Evolutionary conservation across 2,329 filamentous ascomycete species (phyloP).

Genomic region (Dactylellina sp.): DNA sequence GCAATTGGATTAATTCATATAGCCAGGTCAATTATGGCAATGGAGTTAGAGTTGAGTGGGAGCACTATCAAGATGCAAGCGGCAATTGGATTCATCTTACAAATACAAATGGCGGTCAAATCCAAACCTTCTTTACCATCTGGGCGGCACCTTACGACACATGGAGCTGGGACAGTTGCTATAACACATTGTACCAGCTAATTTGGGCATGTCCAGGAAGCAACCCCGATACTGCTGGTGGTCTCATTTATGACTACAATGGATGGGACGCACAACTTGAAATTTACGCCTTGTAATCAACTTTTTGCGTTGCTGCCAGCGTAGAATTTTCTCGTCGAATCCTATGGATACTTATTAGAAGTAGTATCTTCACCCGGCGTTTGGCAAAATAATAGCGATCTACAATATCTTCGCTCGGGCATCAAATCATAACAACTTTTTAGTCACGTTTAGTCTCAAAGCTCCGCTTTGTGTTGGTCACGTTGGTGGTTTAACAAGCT

Average conservation of each 20-base stretch:
- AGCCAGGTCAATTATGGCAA: constrained; percentile 9
- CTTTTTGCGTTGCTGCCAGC: too few species aligned
- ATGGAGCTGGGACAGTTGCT: constrained; percentile 22
- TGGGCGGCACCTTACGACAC: background rate
- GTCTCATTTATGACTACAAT: constrained; percentile 9
- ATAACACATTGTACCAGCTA: constrained; percentile 17
- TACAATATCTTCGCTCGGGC: too few species aligned
- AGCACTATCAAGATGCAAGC: constrained; percentile 13
- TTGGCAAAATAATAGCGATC: too few species aligned
- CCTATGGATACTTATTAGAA: too few species aligned
- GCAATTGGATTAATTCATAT: constrained; percentile 6
- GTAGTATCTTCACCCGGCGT: too few species aligned
- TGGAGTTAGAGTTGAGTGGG: constrained; percentile 5
- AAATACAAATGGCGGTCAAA: background rate
- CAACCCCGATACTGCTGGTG: constrained; percentile 34
- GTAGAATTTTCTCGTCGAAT: too few species aligned
- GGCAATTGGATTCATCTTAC: constrained; percentile 13
- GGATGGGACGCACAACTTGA: constrained; percentile 9
- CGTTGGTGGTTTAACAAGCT: too few species aligned
- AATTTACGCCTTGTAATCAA: constrained; percentile 16
- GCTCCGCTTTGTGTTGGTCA: too few species aligned
- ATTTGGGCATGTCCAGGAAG: constrained; percentile 20
- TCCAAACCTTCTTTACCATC: constrained; percentile 4
- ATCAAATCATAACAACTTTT: too few species aligned
- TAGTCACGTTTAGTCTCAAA: too few species aligned